phyloP scores from a whole-genome alignment of 2,329 filamentous ascomycete genomes.

The Epichloe sp. region DNA sequence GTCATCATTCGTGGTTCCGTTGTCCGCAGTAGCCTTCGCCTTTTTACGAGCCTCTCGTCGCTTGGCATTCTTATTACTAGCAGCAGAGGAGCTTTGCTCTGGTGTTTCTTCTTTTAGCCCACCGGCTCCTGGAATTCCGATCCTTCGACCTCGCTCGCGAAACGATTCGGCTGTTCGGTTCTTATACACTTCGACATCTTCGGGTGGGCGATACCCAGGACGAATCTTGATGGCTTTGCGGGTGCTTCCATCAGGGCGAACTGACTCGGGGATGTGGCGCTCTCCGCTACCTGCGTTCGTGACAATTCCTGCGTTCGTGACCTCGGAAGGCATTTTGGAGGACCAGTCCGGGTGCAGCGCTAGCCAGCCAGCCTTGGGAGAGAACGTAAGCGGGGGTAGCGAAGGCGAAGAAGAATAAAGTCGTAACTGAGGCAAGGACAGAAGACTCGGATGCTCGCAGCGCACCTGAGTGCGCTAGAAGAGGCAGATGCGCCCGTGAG shows the following conservation, averaged over 20 bases:
- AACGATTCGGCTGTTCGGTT: conserved; percentile 79
- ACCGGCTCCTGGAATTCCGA: conserved; percentile 58
- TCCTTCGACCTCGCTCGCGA: conserved; percentile 56
- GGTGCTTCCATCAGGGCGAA: conserved; percentile 77
- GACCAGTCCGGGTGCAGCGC: background rate
- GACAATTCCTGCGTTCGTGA: conserved; percentile 60
- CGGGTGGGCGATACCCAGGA: conserved; percentile 84
- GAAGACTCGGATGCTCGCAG: background rate
- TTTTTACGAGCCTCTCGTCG: conserved; percentile 43
- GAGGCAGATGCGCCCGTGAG: background rate
- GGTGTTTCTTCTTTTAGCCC: conserved; percentile 37
- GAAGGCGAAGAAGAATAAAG: background rate
- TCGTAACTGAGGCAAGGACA: background rate
- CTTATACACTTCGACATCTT: conserved; percentile 94
- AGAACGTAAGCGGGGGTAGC: too few species aligned
- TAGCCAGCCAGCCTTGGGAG: background rate
- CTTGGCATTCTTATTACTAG: conserved; percentile 80
- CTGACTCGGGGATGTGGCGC: conserved; percentile 78
- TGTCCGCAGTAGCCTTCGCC: conserved; percentile 42
- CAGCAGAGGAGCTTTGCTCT: conserved; percentile 33
- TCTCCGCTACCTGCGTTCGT: conserved; percentile 63
- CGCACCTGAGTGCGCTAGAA: background rate
- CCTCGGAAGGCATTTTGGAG: conserved; percentile 32
- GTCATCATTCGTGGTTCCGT: conserved; percentile 45
- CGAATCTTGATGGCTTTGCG: conserved; percentile 88